Percentiles rank a stretch among this genome's conserved stretches.
Conservation (phyloP, 192 early-diverging fungal genomes). For the Linnemannia zychae region DNA sequence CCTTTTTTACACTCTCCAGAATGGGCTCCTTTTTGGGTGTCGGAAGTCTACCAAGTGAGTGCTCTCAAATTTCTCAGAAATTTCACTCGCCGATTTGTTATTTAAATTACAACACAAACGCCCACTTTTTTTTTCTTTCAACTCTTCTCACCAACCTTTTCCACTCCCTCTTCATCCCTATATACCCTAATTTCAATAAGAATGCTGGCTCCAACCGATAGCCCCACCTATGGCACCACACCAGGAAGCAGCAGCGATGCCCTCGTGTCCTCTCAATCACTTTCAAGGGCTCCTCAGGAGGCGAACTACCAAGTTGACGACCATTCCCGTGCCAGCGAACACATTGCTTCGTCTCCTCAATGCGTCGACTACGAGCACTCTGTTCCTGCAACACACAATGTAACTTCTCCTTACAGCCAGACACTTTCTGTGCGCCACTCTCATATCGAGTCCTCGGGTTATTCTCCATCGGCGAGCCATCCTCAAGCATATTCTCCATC, state of each 20-base stretch:
- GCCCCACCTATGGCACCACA: neutral
- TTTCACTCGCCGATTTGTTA: too few relatives aligned
- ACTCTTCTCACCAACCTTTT: too few relatives aligned
- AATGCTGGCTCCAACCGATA: neutral
- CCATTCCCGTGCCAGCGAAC: neutral
- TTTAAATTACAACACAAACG: too few relatives aligned
- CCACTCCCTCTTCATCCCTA: too few relatives aligned
- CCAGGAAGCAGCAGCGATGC: neutral
- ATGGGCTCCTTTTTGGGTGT: too few relatives aligned
- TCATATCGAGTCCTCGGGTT: neutral
- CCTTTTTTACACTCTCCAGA: too few relatives aligned
- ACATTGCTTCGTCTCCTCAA: neutral
- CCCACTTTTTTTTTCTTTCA: too few relatives aligned
- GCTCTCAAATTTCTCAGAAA: too few relatives aligned
- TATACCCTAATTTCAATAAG: neutral
- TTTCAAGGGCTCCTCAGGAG: neutral
- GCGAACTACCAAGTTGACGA: neutral
- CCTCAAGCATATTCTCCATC: neutral
- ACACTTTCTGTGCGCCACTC: neutral
- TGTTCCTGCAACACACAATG: neutral
- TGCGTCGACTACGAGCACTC: neutral
- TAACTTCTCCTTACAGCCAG: neutral
- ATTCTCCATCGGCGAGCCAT: neutral
- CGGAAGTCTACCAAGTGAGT: too few relatives aligned
- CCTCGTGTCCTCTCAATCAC: neutral